These are phyloP conservation scores for Debaryomyces robertsiae DNA, from an alignment of 1,139 yeast genomes.

Conservation along the genomic window DNA sequence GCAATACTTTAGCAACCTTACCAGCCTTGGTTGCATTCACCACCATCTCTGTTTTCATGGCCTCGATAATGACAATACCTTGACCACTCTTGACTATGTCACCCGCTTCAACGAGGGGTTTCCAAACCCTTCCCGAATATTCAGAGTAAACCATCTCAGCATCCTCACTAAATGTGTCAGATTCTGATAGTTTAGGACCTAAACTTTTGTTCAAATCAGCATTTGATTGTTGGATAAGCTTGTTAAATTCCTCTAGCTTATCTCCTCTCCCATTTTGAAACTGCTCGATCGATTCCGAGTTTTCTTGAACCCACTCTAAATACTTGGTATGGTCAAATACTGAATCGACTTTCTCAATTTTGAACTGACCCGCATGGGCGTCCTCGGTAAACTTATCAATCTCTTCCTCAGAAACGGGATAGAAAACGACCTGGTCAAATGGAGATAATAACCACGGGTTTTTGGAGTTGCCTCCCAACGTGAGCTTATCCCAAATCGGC, in stretches of 20 bases:
- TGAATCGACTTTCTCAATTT: slow-evolving; percentile 71
- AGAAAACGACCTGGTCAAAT: slow-evolving; percentile 93
- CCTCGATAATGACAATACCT: slow-evolving; percentile 87
- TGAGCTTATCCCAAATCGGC: slow-evolving; percentile 95
- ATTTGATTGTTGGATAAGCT: slow-evolving; percentile 80
- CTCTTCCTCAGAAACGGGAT: slow-evolving; percentile 85
- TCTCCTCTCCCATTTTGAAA: slow-evolving; percentile 75
- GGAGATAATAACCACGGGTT: slow-evolving; percentile 90
- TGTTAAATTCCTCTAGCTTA: slow-evolving; percentile 80
- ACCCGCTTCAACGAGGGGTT: slow-evolving; percentile 81
- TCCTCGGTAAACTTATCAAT: slow-evolving; percentile 71
- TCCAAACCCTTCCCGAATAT: slow-evolving; percentile 97
- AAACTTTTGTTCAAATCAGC: slow-evolving; percentile 61
- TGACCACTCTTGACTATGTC: slow-evolving; percentile 73
- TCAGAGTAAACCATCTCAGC: slow-evolving; percentile 89
- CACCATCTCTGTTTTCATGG: slow-evolving; percentile 98
- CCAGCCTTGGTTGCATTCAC: slow-evolving; percentile 76
- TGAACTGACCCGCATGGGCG: slow-evolving; percentile 78
- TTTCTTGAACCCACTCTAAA: slow-evolving; percentile 72
- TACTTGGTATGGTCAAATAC: slow-evolving; percentile 84
- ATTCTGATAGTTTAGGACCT: slow-evolving; percentile 41
- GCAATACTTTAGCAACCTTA: slow-evolving; percentile 74
- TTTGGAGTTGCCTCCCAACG: slow-evolving; percentile 69
- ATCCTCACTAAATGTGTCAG: slow-evolving; percentile 64
- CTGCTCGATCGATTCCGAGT: slow-evolving; percentile 69